phyloP scores from a whole-genome alignment of 2,329 filamentous ascomycete genomes.

The Xylaria sp. region DNA sequence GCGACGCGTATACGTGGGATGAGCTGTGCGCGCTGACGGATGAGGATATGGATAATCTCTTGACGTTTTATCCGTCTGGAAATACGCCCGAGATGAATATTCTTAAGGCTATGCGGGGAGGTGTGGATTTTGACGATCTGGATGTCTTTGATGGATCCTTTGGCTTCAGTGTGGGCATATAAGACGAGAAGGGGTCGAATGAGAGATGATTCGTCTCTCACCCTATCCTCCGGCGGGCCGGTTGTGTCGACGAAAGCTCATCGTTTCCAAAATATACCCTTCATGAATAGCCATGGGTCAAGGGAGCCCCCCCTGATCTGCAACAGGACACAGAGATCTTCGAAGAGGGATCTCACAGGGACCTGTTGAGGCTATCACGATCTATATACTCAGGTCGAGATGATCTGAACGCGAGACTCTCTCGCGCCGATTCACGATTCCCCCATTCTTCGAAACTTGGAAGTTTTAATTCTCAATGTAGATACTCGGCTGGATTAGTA shows the following conservation, averaged over 20 bases:
- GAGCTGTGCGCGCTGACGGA: constrained; percentile 79
- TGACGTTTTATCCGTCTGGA: constrained; percentile 63
- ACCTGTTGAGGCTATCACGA: not conserved
- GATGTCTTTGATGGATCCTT: constrained; percentile 56
- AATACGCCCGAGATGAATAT: constrained; percentile 52
- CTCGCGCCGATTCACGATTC: not conserved
- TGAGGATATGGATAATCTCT: constrained; percentile 75
- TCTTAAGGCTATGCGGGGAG: constrained; percentile 50
- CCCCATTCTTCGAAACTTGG: not conserved
- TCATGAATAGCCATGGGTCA: not conserved
- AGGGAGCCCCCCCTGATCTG: not conserved
- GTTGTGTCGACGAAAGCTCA: not conserved
- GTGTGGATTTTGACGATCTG: constrained; percentile 40
- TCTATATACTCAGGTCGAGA: not conserved
- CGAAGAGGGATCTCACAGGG: not conserved
- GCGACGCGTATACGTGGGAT: constrained; percentile 78
- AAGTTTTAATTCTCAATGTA: not conserved
- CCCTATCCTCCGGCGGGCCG: not conserved
- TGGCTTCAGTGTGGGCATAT: constrained; percentile 50
- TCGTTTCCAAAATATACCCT: not conserved
- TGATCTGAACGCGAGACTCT: not conserved
- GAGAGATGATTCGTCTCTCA: too few relatives aligned
- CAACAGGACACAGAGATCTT: not conserved
- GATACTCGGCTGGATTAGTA: not conserved
- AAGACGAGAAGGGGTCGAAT: not conserved